These are phyloP conservation scores for Limtongia smithiae DNA, from an alignment of 805 yeast genomes.

Conservation along the genomic window DNA sequence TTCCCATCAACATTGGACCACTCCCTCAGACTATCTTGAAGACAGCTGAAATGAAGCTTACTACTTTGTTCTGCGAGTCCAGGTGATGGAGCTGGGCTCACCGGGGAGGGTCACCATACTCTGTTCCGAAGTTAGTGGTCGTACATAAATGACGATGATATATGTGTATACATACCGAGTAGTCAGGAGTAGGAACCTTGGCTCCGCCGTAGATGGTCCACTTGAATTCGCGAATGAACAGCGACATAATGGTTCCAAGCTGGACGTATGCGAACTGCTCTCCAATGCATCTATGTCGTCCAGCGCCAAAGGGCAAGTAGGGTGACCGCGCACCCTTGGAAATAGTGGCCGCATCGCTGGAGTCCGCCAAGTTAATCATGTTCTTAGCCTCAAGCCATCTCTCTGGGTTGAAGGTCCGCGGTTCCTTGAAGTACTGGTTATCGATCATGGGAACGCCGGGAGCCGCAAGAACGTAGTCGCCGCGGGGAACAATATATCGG, in stretches of 20 bases:
- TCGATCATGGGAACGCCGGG: slow-evolving; percentile 87
- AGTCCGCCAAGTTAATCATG: slow-evolving; percentile 46
- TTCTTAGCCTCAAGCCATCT: slow-evolving; percentile 60
- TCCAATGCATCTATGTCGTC: slow-evolving; percentile 98
- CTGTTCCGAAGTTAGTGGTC: slow-evolving; percentile 78
- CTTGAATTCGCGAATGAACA: slow-evolving; percentile 68
- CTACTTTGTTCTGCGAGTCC: slow-evolving; percentile 7
- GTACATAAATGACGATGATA: no score
- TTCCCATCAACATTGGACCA: no score
- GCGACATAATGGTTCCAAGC: slow-evolving; percentile 76
- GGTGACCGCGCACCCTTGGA: slow-evolving; percentile 95
- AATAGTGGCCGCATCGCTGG: slow-evolving; percentile 54
- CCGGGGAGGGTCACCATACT: slow-evolving; percentile 90
- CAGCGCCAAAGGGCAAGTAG: slow-evolving; percentile 97
- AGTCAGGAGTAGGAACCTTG: slow-evolving; percentile 31
- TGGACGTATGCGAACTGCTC: slow-evolving; percentile 97
- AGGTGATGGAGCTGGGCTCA: slow-evolving; percentile 48
- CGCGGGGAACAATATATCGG: slow-evolving; percentile 75
- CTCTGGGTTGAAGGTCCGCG: slow-evolving; percentile 71
- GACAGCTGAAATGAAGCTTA: no score
- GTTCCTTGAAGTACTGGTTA: slow-evolving; percentile 74
- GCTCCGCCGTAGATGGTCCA: slow-evolving; percentile 64
- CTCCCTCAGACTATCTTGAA: no score
- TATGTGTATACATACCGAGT: slow-evolving; percentile 36
- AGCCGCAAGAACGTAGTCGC: slow-evolving; percentile 84